Conservation (phyloP, 441 rosid genomes). For the Croton laevigatus region DNA sequence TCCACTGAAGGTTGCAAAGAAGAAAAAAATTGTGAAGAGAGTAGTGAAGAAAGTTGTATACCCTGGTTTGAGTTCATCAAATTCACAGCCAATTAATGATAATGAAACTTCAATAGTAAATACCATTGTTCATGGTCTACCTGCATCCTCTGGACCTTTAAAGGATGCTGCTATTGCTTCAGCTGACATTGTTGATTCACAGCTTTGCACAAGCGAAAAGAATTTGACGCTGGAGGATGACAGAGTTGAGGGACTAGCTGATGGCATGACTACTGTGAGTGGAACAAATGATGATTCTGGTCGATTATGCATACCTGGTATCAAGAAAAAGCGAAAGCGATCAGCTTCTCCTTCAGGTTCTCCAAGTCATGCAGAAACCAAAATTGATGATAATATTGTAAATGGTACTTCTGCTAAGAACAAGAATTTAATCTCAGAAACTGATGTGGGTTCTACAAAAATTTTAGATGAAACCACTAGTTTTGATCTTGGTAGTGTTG, state of each 20-base stretch:
- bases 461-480: slow-evolving; percentile 19
- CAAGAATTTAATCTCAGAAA: slow-evolving; percentile 27
- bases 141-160: slow-evolving; percentile 31
- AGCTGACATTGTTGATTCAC: slow-evolving; percentile 25
- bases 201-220: slow-evolving; percentile 27
- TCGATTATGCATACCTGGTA: slow-evolving; percentile 20
- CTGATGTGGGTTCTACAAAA: slow-evolving; percentile 25
- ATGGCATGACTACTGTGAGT: slow-evolving; percentile 23
- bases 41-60: slow-evolving; percentile 35
- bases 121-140: slow-evolving; percentile 17
- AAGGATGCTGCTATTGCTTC: slow-evolving; percentile 27
- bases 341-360: slow-evolving; percentile 30
- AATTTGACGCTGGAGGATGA: slow-evolving; percentile 18
- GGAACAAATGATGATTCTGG: slow-evolving; percentile 20
- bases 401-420: slow-evolving; percentile 18
- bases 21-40: slow-evolving; percentile 54
- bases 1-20: slow-evolving; percentile 44
- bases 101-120: slow-evolving; percentile 24
- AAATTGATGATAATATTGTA: slow-evolving; percentile 27
- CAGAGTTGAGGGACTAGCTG: slow-evolving; percentile 23
- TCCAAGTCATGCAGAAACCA: slow-evolving; percentile 31
- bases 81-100: slow-evolving; percentile 27
- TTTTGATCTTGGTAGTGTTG: slow-evolving; percentile 25
- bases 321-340: slow-evolving; percentile 35
- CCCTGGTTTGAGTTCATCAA: slow-evolving; percentile 25